Percentiles rank a stretch among this genome's conserved stretches.
Evolutionary conservation across 176 grass and related monocot species (phyloP).

Genomic region (Oryza officinalis): DNA sequence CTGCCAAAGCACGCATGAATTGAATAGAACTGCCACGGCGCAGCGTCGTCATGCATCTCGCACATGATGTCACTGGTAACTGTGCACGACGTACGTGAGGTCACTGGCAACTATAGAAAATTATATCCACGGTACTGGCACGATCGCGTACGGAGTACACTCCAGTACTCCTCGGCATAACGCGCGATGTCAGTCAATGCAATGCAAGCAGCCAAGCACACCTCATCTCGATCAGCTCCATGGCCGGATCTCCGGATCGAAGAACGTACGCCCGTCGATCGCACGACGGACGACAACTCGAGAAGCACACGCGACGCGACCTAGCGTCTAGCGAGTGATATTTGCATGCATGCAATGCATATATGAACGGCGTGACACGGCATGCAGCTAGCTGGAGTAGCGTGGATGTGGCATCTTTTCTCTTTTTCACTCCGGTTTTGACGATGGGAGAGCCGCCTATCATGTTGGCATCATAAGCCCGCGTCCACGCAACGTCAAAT

Average conservation of each 20-base stretch:
- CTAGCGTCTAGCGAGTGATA: background rate
- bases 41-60: background rate
- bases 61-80: constrained; percentile 21
- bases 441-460: constrained; percentile 12
- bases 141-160: constrained; percentile 10
- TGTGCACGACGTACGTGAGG: constrained; percentile 30
- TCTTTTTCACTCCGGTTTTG: constrained; percentile 18
- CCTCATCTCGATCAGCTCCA: background rate
- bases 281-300: background rate
- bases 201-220: background rate
- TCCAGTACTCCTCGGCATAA: background rate
- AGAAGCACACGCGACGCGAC: constrained; percentile 10
- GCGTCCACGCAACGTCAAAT: constrained; percentile 25
- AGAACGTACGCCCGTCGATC: constrained; percentile 2
- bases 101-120: background rate
- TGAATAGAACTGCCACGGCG: constrained; percentile 20
- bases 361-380: background rate
- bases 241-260: background rate
- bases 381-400: background rate
- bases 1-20: constrained; percentile 30
- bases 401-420: constrained; percentile 34
- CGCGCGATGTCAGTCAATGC: constrained; percentile 11
- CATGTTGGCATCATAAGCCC: constrained; percentile 35
- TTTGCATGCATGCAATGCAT: background rate
- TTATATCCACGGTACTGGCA: background rate